Evolutionary conservation across 2,329 filamentous ascomycete species (phyloP).

Genomic region (Bipolaris sorokiniana): DNA sequence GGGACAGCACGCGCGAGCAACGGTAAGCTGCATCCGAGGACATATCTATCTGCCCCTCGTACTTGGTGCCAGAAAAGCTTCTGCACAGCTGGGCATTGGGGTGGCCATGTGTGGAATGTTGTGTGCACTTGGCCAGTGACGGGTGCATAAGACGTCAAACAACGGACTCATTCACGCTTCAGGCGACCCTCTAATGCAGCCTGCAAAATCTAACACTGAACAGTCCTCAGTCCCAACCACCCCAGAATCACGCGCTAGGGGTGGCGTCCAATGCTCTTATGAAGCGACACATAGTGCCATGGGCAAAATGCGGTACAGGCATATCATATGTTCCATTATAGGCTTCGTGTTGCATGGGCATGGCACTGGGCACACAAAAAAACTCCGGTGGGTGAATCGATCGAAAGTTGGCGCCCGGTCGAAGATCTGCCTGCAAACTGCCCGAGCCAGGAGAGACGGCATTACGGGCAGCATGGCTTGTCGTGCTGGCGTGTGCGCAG

Average conservation of each 20-base stretch:
- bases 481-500: conserved; percentile 18
- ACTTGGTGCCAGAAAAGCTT: conserved; percentile 10
- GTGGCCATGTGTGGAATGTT: conserved; percentile 1
- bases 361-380: conserved; percentile 34
- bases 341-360: conserved; percentile 29
- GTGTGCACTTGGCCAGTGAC: conserved; percentile 12
- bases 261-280: conserved; percentile 36
- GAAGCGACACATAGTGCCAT: conserved; percentile 29
- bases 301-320: conserved; percentile 31
- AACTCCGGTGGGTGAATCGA: conserved; percentile 45
- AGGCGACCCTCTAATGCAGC: conserved; percentile 31
- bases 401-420: conserved; percentile 38
- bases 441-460: conserved; percentile 31
- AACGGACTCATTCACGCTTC: conserved; percentile 33
- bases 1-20: conserved; percentile 18
- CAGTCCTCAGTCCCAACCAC: conserved; percentile 26
- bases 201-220: conserved; percentile 25
- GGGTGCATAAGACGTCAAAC: conserved; percentile 31
- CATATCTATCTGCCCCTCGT: conserved; percentile 13
- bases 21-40: conserved; percentile 29
- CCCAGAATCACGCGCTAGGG: conserved; percentile 27
- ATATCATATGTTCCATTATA: conserved; percentile 32
- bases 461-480: conserved; percentile 35
- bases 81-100: conserved; percentile 11
- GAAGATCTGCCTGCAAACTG: conserved; percentile 47